phyloP scores from a whole-genome alignment of 1,284 basidiomycete species.

The Cryptococcus sp. region DNA sequence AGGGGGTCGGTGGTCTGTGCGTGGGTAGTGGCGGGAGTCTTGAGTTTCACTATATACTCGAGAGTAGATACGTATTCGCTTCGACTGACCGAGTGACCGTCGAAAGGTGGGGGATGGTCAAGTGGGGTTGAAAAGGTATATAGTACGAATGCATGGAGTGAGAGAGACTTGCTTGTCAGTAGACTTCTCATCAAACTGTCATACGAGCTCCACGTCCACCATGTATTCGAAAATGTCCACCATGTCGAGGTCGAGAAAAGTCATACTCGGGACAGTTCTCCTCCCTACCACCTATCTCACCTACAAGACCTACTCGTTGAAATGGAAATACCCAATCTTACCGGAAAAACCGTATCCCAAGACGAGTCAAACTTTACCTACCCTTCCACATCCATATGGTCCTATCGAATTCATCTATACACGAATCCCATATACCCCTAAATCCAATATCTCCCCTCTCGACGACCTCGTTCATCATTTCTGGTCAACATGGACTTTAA shows the following conservation, averaged over 20 bases:
- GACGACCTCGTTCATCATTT: background rate
- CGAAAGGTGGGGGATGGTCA: background rate
- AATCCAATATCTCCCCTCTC: background rate
- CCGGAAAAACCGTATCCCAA: background rate
- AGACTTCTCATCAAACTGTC: background rate
- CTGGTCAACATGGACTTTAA: slow-evolving; percentile 1
- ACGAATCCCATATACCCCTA: background rate
- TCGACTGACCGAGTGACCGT: background rate
- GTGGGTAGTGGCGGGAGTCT: background rate
- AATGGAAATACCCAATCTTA: background rate
- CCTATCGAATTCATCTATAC: background rate
- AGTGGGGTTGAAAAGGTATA: background rate
- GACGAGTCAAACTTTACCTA: background rate
- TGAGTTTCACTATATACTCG: background rate
- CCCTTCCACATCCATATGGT: too few relatives aligned
- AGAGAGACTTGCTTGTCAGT: background rate
- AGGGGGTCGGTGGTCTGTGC: background rate
- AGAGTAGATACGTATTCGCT: background rate
- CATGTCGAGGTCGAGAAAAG: background rate
- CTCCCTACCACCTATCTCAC: background rate
- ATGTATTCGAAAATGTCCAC: background rate
- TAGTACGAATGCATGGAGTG: background rate
- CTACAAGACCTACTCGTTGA: background rate
- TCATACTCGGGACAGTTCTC: background rate
- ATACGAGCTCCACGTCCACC: background rate